Evolutionary conservation across 768 basidiomycete genomes (phyloP).

Genomic region (Auricularia cornea): DNA sequence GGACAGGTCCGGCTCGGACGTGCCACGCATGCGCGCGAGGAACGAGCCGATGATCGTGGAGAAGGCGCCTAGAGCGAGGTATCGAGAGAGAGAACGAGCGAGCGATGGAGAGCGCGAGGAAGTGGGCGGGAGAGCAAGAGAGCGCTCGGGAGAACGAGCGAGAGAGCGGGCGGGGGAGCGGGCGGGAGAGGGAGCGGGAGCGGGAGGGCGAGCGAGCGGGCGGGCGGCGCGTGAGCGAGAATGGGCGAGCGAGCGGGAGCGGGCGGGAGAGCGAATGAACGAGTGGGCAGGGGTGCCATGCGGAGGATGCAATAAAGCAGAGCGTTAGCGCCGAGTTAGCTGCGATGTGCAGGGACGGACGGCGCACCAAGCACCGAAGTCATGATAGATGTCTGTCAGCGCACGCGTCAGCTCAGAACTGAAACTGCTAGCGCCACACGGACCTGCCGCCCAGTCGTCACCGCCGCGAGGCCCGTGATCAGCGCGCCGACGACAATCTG

Average conservation of each 20-base stretch:
- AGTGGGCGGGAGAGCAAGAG: no score
- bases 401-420: no score
- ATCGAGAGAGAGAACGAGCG: background rate
- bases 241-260: no score
- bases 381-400: slow-evolving; percentile 1
- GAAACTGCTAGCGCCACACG: slow-evolving; percentile 13
- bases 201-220: no score
- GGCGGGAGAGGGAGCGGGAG: no score
- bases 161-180: no score
- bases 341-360: background rate
- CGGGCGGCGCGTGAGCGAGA: no score
- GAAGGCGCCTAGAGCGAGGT: slow-evolving; percentile 37
- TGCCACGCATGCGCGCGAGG: slow-evolving; percentile 59
- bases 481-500: slow-evolving; percentile 60
- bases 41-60: slow-evolving; percentile 64
- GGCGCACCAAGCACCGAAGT: background rate
- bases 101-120: background rate
- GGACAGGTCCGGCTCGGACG: slow-evolving; percentile 63
- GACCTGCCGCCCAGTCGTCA: slow-evolving; percentile 36
- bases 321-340: background rate
- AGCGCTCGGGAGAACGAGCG: no score
- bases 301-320: no score
- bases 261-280: no score
- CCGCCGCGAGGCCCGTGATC: slow-evolving; percentile 56
- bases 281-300: no score